Conservation (phyloP, 2,329 filamentous ascomycete genomes). For the Cadophora malorum region DNA sequence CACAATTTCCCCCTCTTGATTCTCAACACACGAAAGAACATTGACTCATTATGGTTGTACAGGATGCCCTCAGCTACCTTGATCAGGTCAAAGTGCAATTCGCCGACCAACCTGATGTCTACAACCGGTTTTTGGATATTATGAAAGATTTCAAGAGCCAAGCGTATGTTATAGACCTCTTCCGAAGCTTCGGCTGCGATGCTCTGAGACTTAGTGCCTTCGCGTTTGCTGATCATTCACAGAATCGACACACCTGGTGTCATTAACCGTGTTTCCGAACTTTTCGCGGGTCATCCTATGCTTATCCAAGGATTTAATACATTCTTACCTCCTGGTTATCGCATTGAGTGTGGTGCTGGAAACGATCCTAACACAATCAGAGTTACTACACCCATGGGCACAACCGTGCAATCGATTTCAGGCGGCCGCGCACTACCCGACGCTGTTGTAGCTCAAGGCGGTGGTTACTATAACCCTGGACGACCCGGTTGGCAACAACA, state of each 20-base stretch:
- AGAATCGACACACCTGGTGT: slow-evolving; percentile 97
- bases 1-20: background rate
- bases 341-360: slow-evolving; percentile 93
- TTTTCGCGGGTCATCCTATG: slow-evolving; percentile 95
- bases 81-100: slow-evolving; percentile 99
- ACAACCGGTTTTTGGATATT: slow-evolving; percentile 95
- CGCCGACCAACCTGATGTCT: slow-evolving; percentile 94
- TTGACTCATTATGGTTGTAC: slow-evolving; percentile 33
- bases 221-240: slow-evolving; percentile 41
- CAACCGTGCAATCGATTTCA: slow-evolving; percentile 87
- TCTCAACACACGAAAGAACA: background rate
- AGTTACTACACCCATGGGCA: slow-evolving; percentile 97
- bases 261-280: slow-evolving; percentile 92
- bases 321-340: slow-evolving; percentile 92
- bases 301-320: slow-evolving; percentile 98
- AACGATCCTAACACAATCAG: slow-evolving; percentile 96
- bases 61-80: slow-evolving; percentile 90
- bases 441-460: slow-evolving; percentile 37
- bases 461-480: slow-evolving; percentile 50
- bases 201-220: background rate
- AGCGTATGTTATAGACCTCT: slow-evolving; percentile 65
- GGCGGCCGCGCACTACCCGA: slow-evolving; percentile 51
- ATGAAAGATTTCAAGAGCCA: slow-evolving; percentile 99
- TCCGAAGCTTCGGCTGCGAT: background rate
- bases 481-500: slow-evolving; percentile 57